Conservation (phyloP, 169 alveolate genomes). For the Cryptosporidium sp. region DNA sequence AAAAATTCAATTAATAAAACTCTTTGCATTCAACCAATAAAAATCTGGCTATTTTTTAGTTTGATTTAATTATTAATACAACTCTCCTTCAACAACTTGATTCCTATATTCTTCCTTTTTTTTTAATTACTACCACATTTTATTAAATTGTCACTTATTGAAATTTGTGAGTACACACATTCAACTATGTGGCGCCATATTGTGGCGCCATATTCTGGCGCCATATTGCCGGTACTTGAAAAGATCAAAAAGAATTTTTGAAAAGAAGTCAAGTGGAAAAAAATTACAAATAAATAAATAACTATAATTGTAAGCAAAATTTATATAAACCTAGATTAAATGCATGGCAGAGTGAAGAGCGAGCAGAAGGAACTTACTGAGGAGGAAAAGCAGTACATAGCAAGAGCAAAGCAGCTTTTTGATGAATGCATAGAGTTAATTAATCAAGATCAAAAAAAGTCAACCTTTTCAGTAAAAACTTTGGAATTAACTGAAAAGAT, state of each 20-base stretch:
- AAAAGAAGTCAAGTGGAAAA: neutral
- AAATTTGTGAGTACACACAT: slow-evolving; percentile 64
- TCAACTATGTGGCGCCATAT: neutral
- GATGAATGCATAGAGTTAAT: slow-evolving; percentile 20
- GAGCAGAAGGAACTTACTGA: slow-evolving; percentile 43
- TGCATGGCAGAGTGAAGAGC: slow-evolving; percentile 51
- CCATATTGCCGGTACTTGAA: slow-evolving; percentile 17
- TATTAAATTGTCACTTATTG: neutral
- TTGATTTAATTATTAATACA: neutral
- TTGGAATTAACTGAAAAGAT: slow-evolving; percentile 67
- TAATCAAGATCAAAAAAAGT: slow-evolving; percentile 1
- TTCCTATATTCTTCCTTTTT: neutral
- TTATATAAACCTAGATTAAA: neutral
- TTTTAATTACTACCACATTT: neutral
- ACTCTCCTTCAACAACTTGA: neutral
- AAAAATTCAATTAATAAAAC: neutral
- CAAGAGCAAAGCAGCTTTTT: slow-evolving; percentile 20
- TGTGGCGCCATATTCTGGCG: neutral
- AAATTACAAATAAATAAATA: neutral
- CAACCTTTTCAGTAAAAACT: neutral
- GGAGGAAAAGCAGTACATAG: slow-evolving; percentile 16
- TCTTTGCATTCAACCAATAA: neutral
- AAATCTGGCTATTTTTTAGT: neutral
- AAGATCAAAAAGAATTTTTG: neutral
- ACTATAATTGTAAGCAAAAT: too few species aligned